Percentiles rank a stretch among this genome's conserved stretches.
Evolutionary conservation across 2,329 filamentous ascomycete genomes (phyloP).

Genomic region (Penicillium glabrum): DNA sequence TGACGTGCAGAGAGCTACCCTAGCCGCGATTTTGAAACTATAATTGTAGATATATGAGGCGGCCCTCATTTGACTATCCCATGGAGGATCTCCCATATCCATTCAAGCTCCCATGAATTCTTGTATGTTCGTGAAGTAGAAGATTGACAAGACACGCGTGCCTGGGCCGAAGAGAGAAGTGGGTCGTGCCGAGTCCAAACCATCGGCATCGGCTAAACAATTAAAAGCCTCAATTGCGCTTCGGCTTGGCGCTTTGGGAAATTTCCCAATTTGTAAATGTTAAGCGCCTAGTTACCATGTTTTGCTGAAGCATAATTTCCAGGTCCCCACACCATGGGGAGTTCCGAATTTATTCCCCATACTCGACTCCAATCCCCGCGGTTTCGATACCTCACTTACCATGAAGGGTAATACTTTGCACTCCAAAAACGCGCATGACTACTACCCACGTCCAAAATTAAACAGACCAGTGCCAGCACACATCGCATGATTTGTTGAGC

Average conservation of each 20-base stretch:
- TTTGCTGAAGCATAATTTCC: neutral
- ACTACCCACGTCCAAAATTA: neutral
- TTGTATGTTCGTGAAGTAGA: neutral
- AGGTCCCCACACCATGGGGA: neutral
- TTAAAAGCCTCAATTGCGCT: neutral
- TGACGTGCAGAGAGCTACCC: neutral
- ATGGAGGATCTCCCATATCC: too few species aligned
- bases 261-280: neutral
- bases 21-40: neutral
- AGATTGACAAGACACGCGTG: neutral
- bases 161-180: constrained; percentile 1
- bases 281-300: neutral
- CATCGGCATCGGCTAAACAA: constrained; percentile 7
- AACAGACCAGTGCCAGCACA: neutral
- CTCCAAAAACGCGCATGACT: neutral
- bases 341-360: neutral
- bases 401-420: constrained; percentile 7
- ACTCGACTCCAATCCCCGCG: constrained; percentile 4
- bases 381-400: constrained; percentile 3
- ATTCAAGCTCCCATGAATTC: neutral
- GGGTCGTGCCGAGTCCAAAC: constrained; percentile 7
- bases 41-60: neutral
- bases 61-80: too few species aligned
- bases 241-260: neutral
- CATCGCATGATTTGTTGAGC: constrained; percentile 11